These are phyloP conservation scores for Hyphopichia buzzinii DNA, from an alignment of 1,139 yeast species.

Conservation along the genomic window DNA sequence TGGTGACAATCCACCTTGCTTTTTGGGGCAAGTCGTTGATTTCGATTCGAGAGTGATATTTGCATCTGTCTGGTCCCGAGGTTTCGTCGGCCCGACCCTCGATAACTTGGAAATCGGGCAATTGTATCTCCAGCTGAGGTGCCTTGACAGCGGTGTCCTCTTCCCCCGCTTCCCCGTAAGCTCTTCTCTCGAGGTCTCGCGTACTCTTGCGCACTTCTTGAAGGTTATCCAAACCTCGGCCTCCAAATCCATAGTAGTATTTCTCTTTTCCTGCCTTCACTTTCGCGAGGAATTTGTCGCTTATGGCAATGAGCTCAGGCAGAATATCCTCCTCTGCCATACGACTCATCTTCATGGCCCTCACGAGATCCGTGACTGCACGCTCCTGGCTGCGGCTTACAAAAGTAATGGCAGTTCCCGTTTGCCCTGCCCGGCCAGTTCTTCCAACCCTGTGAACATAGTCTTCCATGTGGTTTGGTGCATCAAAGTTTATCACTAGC, in stretches of 20 bases:
- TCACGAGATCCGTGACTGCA: slow-evolving; percentile 68
- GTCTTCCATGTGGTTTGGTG: slow-evolving; percentile 92
- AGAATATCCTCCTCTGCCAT: slow-evolving; percentile 45
- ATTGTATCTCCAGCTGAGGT: slow-evolving; percentile 8
- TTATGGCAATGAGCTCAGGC: slow-evolving; percentile 49
- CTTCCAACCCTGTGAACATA: slow-evolving; percentile 96
- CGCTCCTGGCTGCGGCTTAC: slow-evolving; percentile 64
- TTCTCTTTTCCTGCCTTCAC: slow-evolving; percentile 70
- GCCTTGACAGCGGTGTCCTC: neutral
- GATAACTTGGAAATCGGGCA: slow-evolving; percentile 49
- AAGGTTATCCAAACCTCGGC: slow-evolving; percentile 83
- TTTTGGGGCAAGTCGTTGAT: slow-evolving; percentile 86
- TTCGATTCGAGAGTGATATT: slow-evolving; percentile 67
- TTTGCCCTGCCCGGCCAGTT: slow-evolving; percentile 88
- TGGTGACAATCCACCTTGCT: slow-evolving; percentile 81
- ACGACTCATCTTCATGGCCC: slow-evolving; percentile 60
- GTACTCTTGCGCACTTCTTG: slow-evolving; percentile 65
- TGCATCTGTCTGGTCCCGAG: slow-evolving; percentile 60
- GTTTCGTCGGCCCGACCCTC: slow-evolving; percentile 61
- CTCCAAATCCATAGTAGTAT: slow-evolving; percentile 81
- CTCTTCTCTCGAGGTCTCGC: slow-evolving; percentile 48
- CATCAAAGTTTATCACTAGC: slow-evolving; percentile 81
- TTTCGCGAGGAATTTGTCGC: slow-evolving; percentile 56
- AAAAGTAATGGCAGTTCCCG: slow-evolving; percentile 78
- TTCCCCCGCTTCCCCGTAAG: slow-evolving; percentile 19